Conservation (phyloP, 1,284 basidiomycete genomes). For the Neolentinus lepideus region DNA sequence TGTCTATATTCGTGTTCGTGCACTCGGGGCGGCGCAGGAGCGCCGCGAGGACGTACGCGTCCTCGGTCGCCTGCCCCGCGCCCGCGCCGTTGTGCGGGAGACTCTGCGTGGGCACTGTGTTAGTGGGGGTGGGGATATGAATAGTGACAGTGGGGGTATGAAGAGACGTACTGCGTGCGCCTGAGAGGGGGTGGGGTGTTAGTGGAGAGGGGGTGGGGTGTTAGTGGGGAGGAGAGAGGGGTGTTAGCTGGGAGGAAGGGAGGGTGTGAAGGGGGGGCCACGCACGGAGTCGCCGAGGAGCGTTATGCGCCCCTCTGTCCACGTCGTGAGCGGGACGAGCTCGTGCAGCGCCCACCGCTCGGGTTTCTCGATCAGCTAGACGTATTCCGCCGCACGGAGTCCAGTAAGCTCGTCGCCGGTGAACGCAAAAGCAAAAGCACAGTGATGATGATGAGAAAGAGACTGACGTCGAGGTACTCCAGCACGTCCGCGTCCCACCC, state of each 20-base stretch:
- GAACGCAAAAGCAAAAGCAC: too few species aligned
- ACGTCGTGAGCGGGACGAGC: conserved; percentile 36
- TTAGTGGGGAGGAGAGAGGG: too few species aligned
- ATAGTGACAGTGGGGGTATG: neutral
- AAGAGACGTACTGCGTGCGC: too few species aligned
- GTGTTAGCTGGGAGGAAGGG: neutral
- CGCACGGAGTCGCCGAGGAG: conserved; percentile 54
- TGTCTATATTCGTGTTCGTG: conserved; percentile 30
- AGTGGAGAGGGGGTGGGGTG: too few species aligned
- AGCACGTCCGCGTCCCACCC: conserved; percentile 43
- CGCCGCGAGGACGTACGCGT: conserved; percentile 41
- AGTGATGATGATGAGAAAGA: neutral
- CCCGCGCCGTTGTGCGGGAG: conserved; percentile 56
- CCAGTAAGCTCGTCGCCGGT: too few species aligned
- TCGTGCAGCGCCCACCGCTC: conserved; percentile 57
- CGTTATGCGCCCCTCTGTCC: conserved; percentile 34
- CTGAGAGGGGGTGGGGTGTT: too few species aligned
- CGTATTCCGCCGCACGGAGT: neutral
- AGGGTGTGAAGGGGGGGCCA: conserved; percentile 2
- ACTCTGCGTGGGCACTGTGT: conserved; percentile 26
- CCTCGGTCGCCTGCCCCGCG: conserved; percentile 58
- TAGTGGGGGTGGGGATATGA: neutral
- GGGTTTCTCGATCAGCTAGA: conserved; percentile 30
- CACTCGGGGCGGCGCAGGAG: conserved; percentile 36
- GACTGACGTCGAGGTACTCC: conserved; percentile 31